Conservation (phyloP, 1,284 basidiomycete genomes). For the Irpex sp. region DNA sequence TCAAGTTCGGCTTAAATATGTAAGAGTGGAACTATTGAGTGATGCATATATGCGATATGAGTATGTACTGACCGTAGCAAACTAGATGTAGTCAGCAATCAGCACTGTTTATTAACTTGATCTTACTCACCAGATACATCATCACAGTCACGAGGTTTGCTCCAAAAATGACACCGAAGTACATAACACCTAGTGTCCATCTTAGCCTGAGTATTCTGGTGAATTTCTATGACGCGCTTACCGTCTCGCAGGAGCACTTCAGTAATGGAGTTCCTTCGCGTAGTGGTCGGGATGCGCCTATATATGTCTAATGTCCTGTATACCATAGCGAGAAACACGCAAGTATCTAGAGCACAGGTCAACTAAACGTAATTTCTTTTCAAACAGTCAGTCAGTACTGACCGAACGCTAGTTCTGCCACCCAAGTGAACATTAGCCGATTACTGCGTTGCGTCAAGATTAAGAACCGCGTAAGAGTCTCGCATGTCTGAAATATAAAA, state of each 20-base stretch:
- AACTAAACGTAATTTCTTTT: neutral
- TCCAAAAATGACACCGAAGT: conserved; percentile 25
- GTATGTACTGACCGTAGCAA: neutral
- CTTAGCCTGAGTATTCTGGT: conserved; percentile 11
- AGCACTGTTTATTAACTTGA: neutral
- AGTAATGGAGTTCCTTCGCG: neutral
- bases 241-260: neutral
- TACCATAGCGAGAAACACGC: conserved; percentile 17
- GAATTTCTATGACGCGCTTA: neutral
- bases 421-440: conserved; percentile 26
- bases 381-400: neutral
- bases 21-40: neutral
- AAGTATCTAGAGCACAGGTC: conserved; percentile 14
- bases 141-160: conserved; percentile 23
- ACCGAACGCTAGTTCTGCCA: conserved; percentile 26
- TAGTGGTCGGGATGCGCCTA: neutral
- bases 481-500: neutral
- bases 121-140: conserved; percentile 21
- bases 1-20: conserved; percentile 19
- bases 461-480: neutral
- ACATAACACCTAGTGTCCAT: conserved; percentile 22
- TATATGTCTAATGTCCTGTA: neutral
- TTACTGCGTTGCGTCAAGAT: conserved; percentile 11
- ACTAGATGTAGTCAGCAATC: conserved; percentile 17
- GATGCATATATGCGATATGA: neutral